These are phyloP conservation scores for Helicocarpus griseus DNA, from an alignment of 2,329 filamentous ascomycete genomes.

Conservation along the genomic window DNA sequence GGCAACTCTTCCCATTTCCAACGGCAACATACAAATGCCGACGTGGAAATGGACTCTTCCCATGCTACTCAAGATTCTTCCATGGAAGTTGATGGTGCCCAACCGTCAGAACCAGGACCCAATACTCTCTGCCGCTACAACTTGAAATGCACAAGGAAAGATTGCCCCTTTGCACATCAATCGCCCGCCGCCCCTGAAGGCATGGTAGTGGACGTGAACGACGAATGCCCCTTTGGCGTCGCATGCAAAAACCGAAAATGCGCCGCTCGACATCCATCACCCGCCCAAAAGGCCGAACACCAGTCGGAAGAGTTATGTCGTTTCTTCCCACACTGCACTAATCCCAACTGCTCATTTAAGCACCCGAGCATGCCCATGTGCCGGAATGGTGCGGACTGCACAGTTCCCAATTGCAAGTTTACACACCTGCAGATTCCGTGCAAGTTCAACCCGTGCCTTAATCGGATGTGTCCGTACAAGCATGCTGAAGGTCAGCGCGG, in stretches of 20 bases:
- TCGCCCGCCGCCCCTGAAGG: constrained; percentile 79
- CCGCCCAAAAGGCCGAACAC: constrained; percentile 66
- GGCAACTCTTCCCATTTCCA: constrained; percentile 5
- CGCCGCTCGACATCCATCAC: constrained; percentile 81
- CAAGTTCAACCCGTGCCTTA: constrained; percentile 85
- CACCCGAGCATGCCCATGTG: constrained; percentile 82
- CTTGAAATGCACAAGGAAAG: constrained; percentile 72
- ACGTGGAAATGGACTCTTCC: constrained; percentile 16
- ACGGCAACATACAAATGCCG: not conserved
- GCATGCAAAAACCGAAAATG: constrained; percentile 97
- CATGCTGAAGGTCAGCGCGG: constrained; percentile 87
- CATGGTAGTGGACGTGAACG: constrained; percentile 64
- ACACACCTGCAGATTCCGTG: constrained; percentile 77
- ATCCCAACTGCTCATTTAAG: constrained; percentile 76
- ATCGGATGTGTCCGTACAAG: constrained; percentile 78
- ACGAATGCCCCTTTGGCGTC: constrained; percentile 73
- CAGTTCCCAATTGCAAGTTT: constrained; percentile 73
- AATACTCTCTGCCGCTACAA: constrained; percentile 83
- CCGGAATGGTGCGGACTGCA: constrained; percentile 84
- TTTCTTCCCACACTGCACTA: constrained; percentile 86
- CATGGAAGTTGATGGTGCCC: constrained; percentile 20
- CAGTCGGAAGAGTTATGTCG: constrained; percentile 80
- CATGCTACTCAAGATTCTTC: constrained; percentile 31
- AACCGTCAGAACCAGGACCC: constrained; percentile 46
- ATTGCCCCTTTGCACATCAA: constrained; percentile 90